These are phyloP conservation scores for Nakaseomyces nivariensis DNA, from an alignment of 1,139 yeast genomes.

Conservation along the genomic window DNA sequence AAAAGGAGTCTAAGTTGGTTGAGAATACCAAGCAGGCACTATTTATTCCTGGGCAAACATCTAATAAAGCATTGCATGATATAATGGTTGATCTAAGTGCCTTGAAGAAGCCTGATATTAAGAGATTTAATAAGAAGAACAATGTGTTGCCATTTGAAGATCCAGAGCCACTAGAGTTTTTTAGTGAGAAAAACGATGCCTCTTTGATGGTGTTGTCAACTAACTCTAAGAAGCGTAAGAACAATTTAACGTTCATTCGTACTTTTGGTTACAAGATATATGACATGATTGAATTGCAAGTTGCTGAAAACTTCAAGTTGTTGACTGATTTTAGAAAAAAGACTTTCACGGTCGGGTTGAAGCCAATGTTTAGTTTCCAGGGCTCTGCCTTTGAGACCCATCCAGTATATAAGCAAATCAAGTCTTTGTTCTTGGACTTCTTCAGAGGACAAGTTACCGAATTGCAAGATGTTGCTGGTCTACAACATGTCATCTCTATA, in stretches of 20 bases:
- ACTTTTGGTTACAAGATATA: constrained; percentile 83
- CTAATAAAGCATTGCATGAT: constrained; percentile 74
- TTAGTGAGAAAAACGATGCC: constrained; percentile 87
- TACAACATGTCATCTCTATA: constrained; percentile 80
- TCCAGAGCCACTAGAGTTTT: constrained; percentile 74
- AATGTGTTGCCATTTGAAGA: constrained; percentile 92
- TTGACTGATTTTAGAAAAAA: constrained; percentile 69
- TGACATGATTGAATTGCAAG: constrained; percentile 87
- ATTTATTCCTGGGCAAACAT: constrained; percentile 81
- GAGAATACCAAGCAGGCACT: constrained; percentile 88
- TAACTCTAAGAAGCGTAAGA: constrained; percentile 86
- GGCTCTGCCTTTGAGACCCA: constrained; percentile 88
- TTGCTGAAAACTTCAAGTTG: constrained; percentile 59
- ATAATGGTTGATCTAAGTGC: constrained; percentile 85
- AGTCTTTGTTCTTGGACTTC: constrained; percentile 83
- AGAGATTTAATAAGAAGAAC: constrained; percentile 80
- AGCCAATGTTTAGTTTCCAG: constrained; percentile 89
- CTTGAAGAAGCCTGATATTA: constrained; percentile 82
- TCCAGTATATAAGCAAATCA: constrained; percentile 76
- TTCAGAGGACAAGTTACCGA: constrained; percentile 80
- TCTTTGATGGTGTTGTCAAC: constrained; percentile 77
- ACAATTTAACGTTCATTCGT: constrained; percentile 77
- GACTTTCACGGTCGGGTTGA: constrained; percentile 81
- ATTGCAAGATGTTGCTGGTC: constrained; percentile 87
- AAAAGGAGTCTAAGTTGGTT: constrained; percentile 75